Conservation (phyloP, 208 protist species). For the Leishmania aethiopica region DNA sequence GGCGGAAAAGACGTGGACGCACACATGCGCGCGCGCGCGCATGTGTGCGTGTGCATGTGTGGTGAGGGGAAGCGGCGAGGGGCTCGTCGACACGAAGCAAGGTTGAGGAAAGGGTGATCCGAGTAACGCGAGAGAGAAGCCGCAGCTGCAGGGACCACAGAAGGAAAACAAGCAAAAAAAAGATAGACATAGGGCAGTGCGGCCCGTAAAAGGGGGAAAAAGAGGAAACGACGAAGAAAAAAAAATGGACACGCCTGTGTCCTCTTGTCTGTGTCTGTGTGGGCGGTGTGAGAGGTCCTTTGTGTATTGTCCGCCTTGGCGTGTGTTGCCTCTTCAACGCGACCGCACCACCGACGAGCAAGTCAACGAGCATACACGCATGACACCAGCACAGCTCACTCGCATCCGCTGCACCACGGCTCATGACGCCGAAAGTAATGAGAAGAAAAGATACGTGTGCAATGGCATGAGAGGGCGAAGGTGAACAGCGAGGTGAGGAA, state of each 20-base stretch:
- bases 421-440: neutral
- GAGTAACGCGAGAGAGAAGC: neutral
- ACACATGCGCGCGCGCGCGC: neutral
- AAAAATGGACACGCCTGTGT: neutral
- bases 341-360: too few relatives aligned
- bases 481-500: neutral
- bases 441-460: neutral
- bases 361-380: too few relatives aligned
- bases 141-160: too few relatives aligned
- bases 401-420: neutral
- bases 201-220: too few relatives aligned
- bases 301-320: neutral
- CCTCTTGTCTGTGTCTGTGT: neutral
- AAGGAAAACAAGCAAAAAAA: neutral
- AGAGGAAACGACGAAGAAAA: neutral
- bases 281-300: neutral
- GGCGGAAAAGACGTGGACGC: neutral
- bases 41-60: too few relatives aligned
- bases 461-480: neutral
- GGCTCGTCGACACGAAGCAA: neutral
- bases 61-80: too few relatives aligned
- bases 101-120: neutral
- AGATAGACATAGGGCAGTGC: neutral
- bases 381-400: too few relatives aligned
- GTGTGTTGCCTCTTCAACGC: neutral